phyloP scores from a whole-genome alignment of 805 yeast species.

The Ogataea trehalophila region DNA sequence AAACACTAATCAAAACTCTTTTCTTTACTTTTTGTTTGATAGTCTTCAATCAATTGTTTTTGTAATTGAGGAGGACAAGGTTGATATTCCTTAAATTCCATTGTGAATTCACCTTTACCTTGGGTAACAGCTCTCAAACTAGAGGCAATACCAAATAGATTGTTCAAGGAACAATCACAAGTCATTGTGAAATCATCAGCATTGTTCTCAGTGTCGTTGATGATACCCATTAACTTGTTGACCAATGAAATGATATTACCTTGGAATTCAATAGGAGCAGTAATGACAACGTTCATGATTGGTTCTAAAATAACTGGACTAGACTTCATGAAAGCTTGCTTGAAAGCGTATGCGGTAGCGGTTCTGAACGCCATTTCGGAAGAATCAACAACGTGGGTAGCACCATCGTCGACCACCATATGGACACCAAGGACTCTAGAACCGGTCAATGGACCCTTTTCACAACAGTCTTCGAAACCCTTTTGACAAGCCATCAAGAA shows the following conservation, averaged over 20 bases:
- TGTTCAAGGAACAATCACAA: slow-evolving; percentile 95
- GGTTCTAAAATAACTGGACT: slow-evolving; percentile 93
- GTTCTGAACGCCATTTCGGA: slow-evolving; percentile 92
- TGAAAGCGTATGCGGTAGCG: slow-evolving; percentile 89
- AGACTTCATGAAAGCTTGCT: slow-evolving; percentile 79
- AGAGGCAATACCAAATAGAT: slow-evolving; percentile 95
- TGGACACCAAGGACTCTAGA: slow-evolving; percentile 88
- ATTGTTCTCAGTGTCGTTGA: slow-evolving; percentile 89
- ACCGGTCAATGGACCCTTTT: slow-evolving; percentile 95
- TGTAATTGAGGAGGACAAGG: slow-evolving; percentile 90
- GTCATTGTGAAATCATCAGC: slow-evolving; percentile 89
- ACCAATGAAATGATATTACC: slow-evolving; percentile 86
- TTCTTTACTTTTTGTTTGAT: slow-evolving; percentile 49
- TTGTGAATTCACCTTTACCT: slow-evolving; percentile 97
- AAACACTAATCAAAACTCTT: slow-evolving; percentile 1
- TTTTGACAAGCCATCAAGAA: slow-evolving; percentile 89
- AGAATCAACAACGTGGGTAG: slow-evolving; percentile 94
- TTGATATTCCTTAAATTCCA: slow-evolving; percentile 89
- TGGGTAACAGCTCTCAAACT: slow-evolving; percentile 94
- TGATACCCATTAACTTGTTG: slow-evolving; percentile 89
- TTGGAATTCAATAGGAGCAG: slow-evolving; percentile 96
- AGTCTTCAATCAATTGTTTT: slow-evolving; percentile 81
- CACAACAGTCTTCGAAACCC: slow-evolving; percentile 92
- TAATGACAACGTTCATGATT: slow-evolving; percentile 87
- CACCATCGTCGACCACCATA: slow-evolving; percentile 96